Conservation (phyloP, 129 eudicot species). For the Mikania micrantha region DNA sequence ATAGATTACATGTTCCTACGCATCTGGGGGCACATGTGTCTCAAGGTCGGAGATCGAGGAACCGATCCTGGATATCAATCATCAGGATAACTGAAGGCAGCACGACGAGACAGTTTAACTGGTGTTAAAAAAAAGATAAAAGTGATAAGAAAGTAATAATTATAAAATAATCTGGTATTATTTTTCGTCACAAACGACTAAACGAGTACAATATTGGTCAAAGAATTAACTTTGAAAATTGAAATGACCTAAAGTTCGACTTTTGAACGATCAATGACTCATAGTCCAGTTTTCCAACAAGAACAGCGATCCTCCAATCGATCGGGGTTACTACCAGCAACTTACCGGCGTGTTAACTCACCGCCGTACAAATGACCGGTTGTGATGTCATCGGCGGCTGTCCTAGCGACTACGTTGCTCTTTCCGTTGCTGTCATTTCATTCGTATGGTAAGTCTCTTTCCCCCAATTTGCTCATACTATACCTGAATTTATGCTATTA, state of each 20-base stretch:
- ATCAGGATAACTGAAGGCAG: no score
- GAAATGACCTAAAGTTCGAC: neutral
- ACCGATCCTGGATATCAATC: no score
- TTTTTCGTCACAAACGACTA: neutral
- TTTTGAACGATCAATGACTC: neutral
- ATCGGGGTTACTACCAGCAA: neutral
- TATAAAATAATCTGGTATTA: no score
- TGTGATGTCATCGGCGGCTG: constrained; percentile 54
- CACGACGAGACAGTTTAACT: no score
- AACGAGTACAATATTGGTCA: neutral
- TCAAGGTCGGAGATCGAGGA: no score
- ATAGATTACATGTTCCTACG: no score
- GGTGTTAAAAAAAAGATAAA: no score
- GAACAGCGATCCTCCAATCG: neutral
- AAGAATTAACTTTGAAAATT: neutral
- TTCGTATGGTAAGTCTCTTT: constrained; percentile 41
- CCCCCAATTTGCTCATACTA: constrained; percentile 2
- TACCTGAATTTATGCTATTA: neutral
- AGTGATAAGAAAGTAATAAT: no score
- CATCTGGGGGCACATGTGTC: no score
- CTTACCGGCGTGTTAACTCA: neutral
- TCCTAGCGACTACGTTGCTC: constrained; percentile 74
- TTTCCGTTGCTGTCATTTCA: constrained; percentile 46
- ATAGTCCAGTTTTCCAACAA: neutral
- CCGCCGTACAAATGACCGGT: neutral